A percentile compares a stretch with the other conserved stretches of the same genome.
Conservation (phyloP, 768 basidiomycete species). For the Phaffia australis region DNA sequence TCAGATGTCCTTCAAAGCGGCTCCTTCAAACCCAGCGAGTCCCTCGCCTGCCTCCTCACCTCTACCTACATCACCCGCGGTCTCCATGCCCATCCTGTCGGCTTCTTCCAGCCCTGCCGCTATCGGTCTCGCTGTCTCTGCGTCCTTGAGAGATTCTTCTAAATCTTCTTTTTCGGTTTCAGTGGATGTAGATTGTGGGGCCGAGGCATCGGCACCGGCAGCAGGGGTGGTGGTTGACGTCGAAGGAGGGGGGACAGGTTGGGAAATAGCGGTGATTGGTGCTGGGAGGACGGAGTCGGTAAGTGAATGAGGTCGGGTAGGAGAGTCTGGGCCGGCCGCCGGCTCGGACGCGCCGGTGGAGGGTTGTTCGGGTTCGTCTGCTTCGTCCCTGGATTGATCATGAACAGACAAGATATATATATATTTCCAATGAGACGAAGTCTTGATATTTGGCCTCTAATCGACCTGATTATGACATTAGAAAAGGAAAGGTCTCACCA, state of each 20-base stretch:
- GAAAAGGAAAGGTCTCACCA: slow-evolving; percentile 31
- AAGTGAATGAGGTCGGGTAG: neutral
- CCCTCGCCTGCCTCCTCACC: slow-evolving; percentile 23
- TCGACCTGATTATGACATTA: no score
- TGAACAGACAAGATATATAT: neutral
- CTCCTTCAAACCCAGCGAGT: slow-evolving; percentile 9
- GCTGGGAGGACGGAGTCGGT: slow-evolving; percentile 11
- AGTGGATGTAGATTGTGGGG: neutral
- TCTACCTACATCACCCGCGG: slow-evolving; percentile 9
- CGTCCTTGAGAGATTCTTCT: neutral
- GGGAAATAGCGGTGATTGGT: slow-evolving; percentile 15
- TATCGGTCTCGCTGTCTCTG: neutral
- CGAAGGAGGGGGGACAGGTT: neutral
- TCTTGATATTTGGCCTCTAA: neutral
- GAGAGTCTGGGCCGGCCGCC: neutral
- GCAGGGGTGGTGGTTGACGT: neutral
- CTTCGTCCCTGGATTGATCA: slow-evolving; percentile 8
- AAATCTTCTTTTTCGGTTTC: neutral
- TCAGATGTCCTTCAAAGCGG: slow-evolving; percentile 14
- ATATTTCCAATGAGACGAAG: neutral
- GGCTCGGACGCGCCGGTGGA: neutral
- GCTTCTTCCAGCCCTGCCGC: slow-evolving; percentile 14
- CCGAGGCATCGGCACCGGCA: neutral
- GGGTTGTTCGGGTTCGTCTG: slow-evolving; percentile 6
- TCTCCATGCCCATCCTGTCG: slow-evolving; percentile 15